A percentile compares a stretch with the other conserved stretches of the same genome.
These are phyloP conservation scores for Backusella mclennaniae DNA, from an alignment of 192 early-diverging fungal genomes.

Conservation along the genomic window DNA sequence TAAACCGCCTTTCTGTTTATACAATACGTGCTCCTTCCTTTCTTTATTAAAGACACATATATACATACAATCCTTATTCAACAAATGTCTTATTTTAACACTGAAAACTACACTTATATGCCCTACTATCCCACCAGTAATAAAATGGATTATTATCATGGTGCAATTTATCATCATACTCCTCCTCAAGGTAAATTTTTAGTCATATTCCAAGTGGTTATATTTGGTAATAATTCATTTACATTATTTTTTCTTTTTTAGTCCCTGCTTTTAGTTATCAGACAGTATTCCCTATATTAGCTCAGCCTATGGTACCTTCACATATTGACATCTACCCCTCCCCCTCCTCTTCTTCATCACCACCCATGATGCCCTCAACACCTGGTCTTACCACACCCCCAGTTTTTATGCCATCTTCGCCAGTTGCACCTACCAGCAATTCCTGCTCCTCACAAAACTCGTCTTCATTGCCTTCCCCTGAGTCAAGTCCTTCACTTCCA, in stretches of 20 bases:
- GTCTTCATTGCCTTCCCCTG: not conserved
- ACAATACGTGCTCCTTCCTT: not conserved
- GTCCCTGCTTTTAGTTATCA: not conserved
- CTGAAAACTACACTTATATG: not conserved
- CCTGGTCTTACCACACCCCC: not conserved
- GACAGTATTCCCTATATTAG: not conserved
- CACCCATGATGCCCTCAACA: not conserved
- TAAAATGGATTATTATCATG: not conserved
- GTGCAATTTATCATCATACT: not conserved
- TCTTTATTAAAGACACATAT: not conserved
- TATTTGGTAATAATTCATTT: not conserved
- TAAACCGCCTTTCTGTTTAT: not conserved
- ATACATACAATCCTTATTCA: not conserved
- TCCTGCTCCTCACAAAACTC: not conserved
- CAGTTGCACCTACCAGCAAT: not conserved
- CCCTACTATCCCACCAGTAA: not conserved
- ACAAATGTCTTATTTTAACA: not conserved
- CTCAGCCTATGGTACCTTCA: conserved; percentile 4
- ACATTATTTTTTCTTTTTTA: not conserved
- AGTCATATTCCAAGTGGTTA: not conserved
- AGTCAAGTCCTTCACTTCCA: not conserved
- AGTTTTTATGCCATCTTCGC: not conserved
- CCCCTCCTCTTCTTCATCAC: not conserved
- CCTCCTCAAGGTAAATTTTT: not conserved
- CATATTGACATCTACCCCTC: conserved; percentile 5